These are phyloP conservation scores for Angophora floribunda DNA, from an alignment of 345 rosid species.

Conservation along the genomic window DNA sequence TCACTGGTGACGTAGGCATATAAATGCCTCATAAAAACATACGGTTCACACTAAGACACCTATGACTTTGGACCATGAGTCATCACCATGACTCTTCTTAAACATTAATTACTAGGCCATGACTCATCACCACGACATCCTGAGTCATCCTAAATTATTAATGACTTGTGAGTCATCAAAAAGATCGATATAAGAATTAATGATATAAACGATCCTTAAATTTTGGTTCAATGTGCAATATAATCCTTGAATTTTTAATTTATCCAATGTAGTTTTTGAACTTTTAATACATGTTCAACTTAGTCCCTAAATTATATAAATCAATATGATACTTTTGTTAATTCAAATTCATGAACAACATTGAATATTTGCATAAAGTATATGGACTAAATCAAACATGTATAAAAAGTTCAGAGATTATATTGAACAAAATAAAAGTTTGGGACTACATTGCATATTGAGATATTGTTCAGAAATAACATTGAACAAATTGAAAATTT, in stretches of 20 bases:
- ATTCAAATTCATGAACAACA: too few relatives aligned
- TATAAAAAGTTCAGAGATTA: too few relatives aligned
- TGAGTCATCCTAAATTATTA: not conserved
- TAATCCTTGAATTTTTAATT: fast-evolving
- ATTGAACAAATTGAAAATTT: too few relatives aligned
- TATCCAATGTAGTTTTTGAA: too few relatives aligned
- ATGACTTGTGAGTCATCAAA: not conserved
- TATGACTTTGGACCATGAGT: not conserved
- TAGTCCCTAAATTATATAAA: too few relatives aligned
- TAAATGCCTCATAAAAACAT: not conserved
- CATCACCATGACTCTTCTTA: not conserved
- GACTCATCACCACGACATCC: not conserved
- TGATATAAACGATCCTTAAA: fast-evolving
- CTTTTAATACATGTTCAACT: too few relatives aligned
- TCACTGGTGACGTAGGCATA: not conserved
- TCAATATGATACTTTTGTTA: too few relatives aligned
- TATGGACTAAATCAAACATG: not conserved
- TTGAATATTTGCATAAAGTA: not conserved
- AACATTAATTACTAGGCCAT: not conserved
- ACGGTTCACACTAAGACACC: not conserved
- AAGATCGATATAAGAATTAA: not conserved
- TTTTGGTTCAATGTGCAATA: too few relatives aligned
- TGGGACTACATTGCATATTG: not conserved
- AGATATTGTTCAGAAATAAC: too few relatives aligned
- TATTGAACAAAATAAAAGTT: too few relatives aligned